Evolutionary conservation across 2,329 filamentous ascomycete genomes (phyloP), one percentile per base, ranked within the genome.

Genomic region (Cercospora berteroae): DNA sequence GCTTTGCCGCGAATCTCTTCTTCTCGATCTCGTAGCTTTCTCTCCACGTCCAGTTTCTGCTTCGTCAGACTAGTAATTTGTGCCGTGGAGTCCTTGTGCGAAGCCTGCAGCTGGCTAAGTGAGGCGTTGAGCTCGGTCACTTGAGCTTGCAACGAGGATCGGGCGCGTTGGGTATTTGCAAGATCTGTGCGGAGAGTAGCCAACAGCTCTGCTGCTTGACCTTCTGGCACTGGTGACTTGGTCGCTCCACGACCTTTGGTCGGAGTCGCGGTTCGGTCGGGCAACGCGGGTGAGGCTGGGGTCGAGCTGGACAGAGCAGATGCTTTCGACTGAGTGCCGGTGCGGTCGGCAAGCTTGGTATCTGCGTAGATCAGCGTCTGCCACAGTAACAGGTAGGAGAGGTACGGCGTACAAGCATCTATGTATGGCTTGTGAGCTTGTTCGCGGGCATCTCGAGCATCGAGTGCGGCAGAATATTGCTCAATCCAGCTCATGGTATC

Each of bases 1-100:
- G 89, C 88, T 83, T 97, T 97, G 67, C 89, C 92, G 65, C 85
- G 87, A 33, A 97, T 80, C 82, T 98, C 95, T 74, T 96, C 92
- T 69, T 96, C 92, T 31, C 91, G 84, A 78, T 97, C 94, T 70
- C 87, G 89, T 48, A 96, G 81, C 69, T 89, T 89, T 50, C 88
- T 85, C 60, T 86, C 83, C 18, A 95, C 81, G 2, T 83, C 79
- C 18, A 85, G 83, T 36, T 87, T 86, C 74, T 93, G 89, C 25
- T 83, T 81, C 20, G 88, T 86, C 18, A 96, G 81, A 23, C 85
- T 81, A 16, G 83, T 81, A 61, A 97, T 84, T 18, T 84, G 83
- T 72, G 84, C 86, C 7, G 81, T 79, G 66, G 94, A 89, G n/a
- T 83, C 80, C 55, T 83, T 84, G 5, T 84, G 83, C 73, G 87